These are phyloP conservation scores for Nicotiana undulata DNA, from an alignment of 257 asterid genomes.

Conservation along the genomic window DNA sequence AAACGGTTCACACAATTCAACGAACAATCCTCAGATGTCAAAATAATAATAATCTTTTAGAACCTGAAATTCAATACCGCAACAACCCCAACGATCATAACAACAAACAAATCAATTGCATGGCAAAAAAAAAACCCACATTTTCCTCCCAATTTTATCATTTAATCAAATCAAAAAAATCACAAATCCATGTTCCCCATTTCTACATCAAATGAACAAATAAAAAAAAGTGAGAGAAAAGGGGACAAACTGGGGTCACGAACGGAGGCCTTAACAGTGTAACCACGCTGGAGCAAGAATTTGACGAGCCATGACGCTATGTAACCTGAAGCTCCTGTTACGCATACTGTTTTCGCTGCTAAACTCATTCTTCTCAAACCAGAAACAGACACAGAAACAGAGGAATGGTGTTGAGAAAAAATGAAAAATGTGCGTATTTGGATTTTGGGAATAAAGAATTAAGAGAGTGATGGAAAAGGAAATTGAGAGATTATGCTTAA, in stretches of 20 bases:
- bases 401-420: not conserved
- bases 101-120: not conserved
- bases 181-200: not conserved
- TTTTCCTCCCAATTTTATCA: not conserved
- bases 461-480: no score
- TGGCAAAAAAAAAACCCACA: not conserved
- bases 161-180: not conserved
- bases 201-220: not conserved
- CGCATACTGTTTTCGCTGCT: conserved; percentile 42
- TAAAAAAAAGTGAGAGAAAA: not conserved
- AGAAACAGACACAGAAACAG: not conserved
- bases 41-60: not conserved
- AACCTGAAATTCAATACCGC: not conserved
- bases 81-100: not conserved
- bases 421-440: no score
- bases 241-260: conserved; percentile 29
- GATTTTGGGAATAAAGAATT: no score
- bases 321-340: conserved; percentile 66
- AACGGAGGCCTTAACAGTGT: conserved; percentile 55
- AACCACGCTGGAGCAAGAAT: conserved; percentile 52
- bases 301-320: conserved; percentile 71
- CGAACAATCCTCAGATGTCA: not conserved
- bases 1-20: not conserved
- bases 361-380: not conserved
- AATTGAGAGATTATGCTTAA: not conserved